Conservation (phyloP, 805 yeast species). For the Candida hungchunana region DNA sequence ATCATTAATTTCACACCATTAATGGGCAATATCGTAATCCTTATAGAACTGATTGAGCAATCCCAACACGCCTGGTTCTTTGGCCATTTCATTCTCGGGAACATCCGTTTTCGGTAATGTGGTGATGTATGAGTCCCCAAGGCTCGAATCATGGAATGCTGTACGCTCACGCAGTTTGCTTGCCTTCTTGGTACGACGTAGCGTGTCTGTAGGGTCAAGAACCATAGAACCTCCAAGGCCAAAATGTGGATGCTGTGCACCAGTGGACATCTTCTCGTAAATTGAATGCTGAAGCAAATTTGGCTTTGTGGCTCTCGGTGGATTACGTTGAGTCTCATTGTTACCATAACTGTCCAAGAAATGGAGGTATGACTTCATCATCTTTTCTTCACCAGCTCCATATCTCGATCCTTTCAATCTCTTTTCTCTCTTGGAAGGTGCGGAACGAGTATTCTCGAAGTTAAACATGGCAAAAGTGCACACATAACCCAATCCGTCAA, state of each 20-base stretch:
- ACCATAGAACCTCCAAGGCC: constrained; percentile 9
- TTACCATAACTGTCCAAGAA: constrained; percentile 81
- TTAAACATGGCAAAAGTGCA: constrained; percentile 93
- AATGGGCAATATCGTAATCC: constrained; percentile 28
- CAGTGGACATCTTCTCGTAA: constrained; percentile 5
- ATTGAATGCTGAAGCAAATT: constrained; percentile 10
- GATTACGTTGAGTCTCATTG: constrained; percentile 30
- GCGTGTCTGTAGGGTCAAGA: constrained; percentile 9
- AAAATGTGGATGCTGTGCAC: constrained; percentile 4
- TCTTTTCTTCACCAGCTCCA: constrained; percentile 63
- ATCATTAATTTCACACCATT: too few relatives aligned
- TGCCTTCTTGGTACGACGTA: constrained; percentile 2
- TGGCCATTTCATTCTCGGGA: constrained; percentile 28
- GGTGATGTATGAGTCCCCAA: constrained; percentile 43
- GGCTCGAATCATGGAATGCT: constrained; percentile 12
- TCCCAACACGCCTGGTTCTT: constrained; percentile 62
- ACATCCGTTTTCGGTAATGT: constrained; percentile 35
- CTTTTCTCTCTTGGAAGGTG: too few relatives aligned
- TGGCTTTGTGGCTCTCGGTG: constrained; percentile 8
- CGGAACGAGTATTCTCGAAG: constrained; percentile 63
- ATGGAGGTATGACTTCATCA: constrained; percentile 86
- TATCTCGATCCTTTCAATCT: constrained; percentile 32
- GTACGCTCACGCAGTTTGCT: constrained; percentile 6
- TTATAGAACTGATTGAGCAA: constrained; percentile 77
- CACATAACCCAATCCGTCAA: constrained; percentile 92